Base-by-base conservation (phyloP, 2,329 filamentous ascomycete genomes). In the Fusarium metavorans region DNA sequence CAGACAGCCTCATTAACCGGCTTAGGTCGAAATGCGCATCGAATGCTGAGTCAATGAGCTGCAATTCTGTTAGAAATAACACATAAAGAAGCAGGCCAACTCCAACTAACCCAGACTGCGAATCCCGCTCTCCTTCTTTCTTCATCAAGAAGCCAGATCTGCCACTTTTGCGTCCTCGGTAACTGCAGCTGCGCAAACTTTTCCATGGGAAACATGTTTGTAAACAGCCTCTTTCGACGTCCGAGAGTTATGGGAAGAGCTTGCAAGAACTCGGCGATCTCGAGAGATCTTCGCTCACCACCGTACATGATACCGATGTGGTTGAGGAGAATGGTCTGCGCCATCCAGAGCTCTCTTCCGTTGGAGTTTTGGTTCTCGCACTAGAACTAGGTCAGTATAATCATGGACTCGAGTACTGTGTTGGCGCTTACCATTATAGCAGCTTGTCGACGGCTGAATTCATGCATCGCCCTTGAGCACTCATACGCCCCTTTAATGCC, bases 131-230 rank as follows among this genome's bases (percentile, higher is more conserved):
- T n/a, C 18, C 60, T 32, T 5, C 65, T 48, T 25, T 67, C 65
- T 5, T 67, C 65, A 1, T 67, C 65, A 0, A 67, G 37, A 5
- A 67, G 10, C 65, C 65, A 67, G 1, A 67, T 57, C 4, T 67
- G 65, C 65, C 65, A 67, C 10, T 67, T 67, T 20, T 64, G 59
- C 5, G 60, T 37, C 13, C 37, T 52, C 3, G 66, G 66, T 16
- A 66, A 34, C 20, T 68, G 50, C 16, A 68, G 52, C 41, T 68
- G 48, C 2, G 66, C 25, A 30, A 68, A 68, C 61, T 68, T 68
- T 11, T 68, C 52, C 4, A 66, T 43, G 0, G 61, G 66, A 27
- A 68, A 68, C 66, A 68, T 66, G 25, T 52, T 66, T 50, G 62
- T 68, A 20, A 68, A 68, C 3, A 68, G 27, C 0, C 61, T 41